Evolutionary conservation across 129 eudicot genomes (phyloP).

Genomic region (Cynara cardunculus): DNA sequence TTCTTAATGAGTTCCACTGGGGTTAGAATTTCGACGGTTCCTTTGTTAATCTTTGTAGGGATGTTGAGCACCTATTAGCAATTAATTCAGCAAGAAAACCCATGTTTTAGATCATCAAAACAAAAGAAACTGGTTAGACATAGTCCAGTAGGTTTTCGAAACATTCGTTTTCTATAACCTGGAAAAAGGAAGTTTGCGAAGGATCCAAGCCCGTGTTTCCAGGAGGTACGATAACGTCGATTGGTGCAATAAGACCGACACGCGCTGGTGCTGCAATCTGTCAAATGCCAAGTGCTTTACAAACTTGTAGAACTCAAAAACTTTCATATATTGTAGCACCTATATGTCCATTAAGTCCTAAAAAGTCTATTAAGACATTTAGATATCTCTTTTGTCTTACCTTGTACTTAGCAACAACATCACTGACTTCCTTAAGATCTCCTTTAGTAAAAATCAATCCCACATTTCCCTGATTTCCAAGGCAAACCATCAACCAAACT

Average conservation of each 20-base stretch:
- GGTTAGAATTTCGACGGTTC: conserved; percentile 63
- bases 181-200: conserved; percentile 64
- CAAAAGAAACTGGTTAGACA: not conserved
- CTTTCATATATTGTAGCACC: not conserved
- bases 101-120: not conserved
- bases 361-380: not conserved
- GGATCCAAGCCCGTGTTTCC: conserved; percentile 77
- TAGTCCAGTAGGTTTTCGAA: not conserved
- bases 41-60: conserved; percentile 76
- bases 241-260: conserved; percentile 62
- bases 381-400: conserved; percentile 11
- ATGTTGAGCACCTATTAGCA: conserved; percentile 59
- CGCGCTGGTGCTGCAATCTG: conserved; percentile 78
- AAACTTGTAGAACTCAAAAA: not conserved
- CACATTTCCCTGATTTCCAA: conserved; percentile 52
- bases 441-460: conserved; percentile 66
- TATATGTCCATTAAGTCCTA: too few relatives aligned
- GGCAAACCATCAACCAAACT: not conserved
- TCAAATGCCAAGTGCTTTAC: not conserved
- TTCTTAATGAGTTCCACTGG: conserved; percentile 59
- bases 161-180: conserved; percentile 27
- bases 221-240: conserved; percentile 63
- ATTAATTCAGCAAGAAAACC: not conserved
- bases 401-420: conserved; percentile 56
- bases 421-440: conserved; percentile 64